A percentile compares a stretch with the other conserved stretches of the same genome.
phyloP scores from a whole-genome alignment of 2,329 filamentous ascomycete species.

The Alternaria ethzedia region DNA sequence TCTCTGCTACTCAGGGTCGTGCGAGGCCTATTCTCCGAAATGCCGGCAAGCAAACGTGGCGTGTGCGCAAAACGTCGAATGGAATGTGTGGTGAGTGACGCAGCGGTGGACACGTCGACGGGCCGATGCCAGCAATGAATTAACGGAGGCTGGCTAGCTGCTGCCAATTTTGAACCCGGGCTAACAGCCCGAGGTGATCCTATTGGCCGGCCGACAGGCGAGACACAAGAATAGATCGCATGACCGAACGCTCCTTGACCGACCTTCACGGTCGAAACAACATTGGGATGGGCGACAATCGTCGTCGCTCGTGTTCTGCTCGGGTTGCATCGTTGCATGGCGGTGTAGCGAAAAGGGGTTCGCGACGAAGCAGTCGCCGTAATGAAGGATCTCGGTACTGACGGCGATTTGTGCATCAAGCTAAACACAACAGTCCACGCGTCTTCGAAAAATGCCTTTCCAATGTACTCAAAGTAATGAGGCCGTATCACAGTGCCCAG shows the following conservation, averaged over 20 bases:
- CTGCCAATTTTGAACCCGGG: neutral
- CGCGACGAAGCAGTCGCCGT: neutral
- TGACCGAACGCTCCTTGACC: neutral
- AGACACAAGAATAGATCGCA: slow-evolving; percentile 6
- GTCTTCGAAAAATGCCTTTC: neutral
- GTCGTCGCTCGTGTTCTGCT: slow-evolving; percentile 13
- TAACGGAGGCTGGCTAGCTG: neutral
- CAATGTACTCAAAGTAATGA: neutral
- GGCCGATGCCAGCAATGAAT: neutral
- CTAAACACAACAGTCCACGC: neutral
- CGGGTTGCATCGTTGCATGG: neutral
- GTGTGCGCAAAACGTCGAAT: slow-evolving; percentile 6
- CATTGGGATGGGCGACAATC: slow-evolving; percentile 8
- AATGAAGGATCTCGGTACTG: neutral
- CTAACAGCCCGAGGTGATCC: neutral
- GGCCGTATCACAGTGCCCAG: neutral
- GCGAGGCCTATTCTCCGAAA: neutral
- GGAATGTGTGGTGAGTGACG: slow-evolving; percentile 2
- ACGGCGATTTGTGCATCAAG: neutral
- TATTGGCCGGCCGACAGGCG: neutral
- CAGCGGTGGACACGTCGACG: neutral
- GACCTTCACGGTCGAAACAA: neutral
- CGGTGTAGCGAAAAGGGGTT: neutral
- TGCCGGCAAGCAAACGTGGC: neutral
- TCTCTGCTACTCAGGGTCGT: neutral